Conservation (phyloP, 352 stramenopile genomes). For the Nannochloropsis limnetica region DNA sequence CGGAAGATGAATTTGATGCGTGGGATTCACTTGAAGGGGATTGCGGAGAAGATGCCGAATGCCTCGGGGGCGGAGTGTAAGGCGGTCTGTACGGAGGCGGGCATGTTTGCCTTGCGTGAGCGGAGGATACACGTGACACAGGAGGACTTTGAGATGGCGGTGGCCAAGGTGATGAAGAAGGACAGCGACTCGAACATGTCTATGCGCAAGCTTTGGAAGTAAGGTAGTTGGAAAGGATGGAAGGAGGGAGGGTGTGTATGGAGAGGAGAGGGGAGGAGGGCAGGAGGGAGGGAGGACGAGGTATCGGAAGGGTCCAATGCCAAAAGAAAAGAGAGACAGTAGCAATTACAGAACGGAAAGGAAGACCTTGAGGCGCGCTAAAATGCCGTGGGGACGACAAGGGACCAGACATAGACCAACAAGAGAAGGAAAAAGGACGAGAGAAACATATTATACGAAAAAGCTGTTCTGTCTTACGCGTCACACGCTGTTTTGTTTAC, state of each 20-base stretch:
- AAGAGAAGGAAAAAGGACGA: not conserved
- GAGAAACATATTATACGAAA: no score
- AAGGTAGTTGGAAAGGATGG: constrained; percentile 59
- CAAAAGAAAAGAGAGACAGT: not conserved
- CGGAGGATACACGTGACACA: constrained; percentile 98
- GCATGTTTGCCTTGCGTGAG: constrained; percentile 99
- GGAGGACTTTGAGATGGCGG: constrained; percentile 99
- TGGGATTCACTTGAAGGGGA: constrained; percentile 93
- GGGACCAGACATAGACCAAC: not conserved
- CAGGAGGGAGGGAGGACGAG: not conserved
- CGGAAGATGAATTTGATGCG: constrained; percentile 98
- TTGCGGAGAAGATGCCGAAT: constrained; percentile 97
- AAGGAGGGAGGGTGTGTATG: no score
- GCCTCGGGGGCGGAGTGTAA: constrained; percentile 96
- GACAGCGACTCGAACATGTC: constrained; percentile 93
- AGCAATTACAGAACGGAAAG: not conserved
- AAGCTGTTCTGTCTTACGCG: no score
- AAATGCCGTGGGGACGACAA: not conserved
- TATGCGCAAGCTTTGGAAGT: constrained; percentile 99
- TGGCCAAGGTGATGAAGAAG: constrained; percentile 99
- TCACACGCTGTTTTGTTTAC: not conserved
- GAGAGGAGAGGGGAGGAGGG: not conserved
- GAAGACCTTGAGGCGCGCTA: not conserved
- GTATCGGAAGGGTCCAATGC: not conserved
- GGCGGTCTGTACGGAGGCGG: constrained; percentile 96